Conservation (phyloP, 257 asterid genomes). For the Coffea eugenioides region DNA sequence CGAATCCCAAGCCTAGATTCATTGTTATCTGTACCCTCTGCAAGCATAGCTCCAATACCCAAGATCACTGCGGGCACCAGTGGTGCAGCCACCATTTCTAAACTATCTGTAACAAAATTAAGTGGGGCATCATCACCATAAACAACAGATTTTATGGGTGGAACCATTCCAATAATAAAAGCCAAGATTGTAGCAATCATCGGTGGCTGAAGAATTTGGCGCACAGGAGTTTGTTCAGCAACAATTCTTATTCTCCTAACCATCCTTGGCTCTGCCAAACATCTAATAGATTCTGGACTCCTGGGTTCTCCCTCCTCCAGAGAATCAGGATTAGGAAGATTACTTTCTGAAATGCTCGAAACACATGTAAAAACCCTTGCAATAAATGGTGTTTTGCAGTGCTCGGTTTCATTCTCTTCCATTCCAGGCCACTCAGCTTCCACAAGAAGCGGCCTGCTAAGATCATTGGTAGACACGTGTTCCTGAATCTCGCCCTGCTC, state of each 20-base stretch:
- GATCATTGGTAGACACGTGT: constrained; percentile 42
- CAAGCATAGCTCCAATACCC: constrained; percentile 91
- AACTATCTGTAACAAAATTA: constrained; percentile 67
- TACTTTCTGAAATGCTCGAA: constrained; percentile 39
- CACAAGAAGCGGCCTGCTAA: constrained; percentile 83
- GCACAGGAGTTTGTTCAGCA: constrained; percentile 78
- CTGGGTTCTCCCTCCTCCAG: constrained; percentile 49
- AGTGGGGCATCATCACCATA: constrained; percentile 77
- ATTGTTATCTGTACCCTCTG: constrained; percentile 64
- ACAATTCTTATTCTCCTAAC: constrained; percentile 69
- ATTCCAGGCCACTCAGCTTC: constrained; percentile 99
- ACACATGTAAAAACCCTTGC: constrained; percentile 52
- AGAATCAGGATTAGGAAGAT: constrained; percentile 46
- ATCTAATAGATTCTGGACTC: constrained; percentile 63
- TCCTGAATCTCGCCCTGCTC: constrained; percentile 56
- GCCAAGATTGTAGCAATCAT: constrained; percentile 74
- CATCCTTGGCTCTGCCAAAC: constrained; percentile 82
- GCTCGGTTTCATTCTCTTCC: constrained; percentile 79
- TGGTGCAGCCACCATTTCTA: constrained; percentile 77
- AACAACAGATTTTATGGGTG: constrained; percentile 60
- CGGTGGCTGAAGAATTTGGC: constrained; percentile 82
- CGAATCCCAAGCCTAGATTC: constrained; percentile 71
- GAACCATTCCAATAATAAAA: constrained; percentile 75
- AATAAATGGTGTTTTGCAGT: constrained; percentile 79
- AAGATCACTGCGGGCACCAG: constrained; percentile 96